Base-by-base conservation (phyloP, 2,329 filamentous ascomycete genomes). In the Pestalotiopsis sp. region DNA sequence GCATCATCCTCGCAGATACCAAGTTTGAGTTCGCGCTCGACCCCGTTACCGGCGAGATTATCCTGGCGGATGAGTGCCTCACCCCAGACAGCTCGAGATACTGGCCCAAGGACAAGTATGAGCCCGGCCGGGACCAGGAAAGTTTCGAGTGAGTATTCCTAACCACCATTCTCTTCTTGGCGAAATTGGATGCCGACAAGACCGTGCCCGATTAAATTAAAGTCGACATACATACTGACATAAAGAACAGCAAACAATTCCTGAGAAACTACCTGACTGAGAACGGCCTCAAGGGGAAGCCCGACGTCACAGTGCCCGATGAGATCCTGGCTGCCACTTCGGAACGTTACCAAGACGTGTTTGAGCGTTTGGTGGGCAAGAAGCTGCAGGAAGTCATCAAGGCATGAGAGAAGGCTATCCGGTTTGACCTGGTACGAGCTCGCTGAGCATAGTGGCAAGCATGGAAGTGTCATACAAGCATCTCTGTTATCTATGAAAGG, bases 41-140 rank as follows among this genome's bases (percentile, higher is more conserved):
- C 72, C 84, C 87, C 70, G 85, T 81, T 67, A 89, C 87, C 1
- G 85, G 88, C 69, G 87, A 92, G 74, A 85, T 96, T 7, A 88
- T 94, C 44, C 83, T 95, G 64, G 89, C 94, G 4, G 94, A 97
- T 76, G 94, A 97, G 82, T 93, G 97, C 24, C 82, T 97, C 69
- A 93, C 91, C 7, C 94, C 94, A 2, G 91, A 94, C 78, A 91
- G 88, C 66, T 95, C 92, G 64, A 88, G 94, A 17, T 97, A 97
- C 85, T 98, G 95, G 94, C 90, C 90, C 0, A 88, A 86, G 70
- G 89, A 89, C 57, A 85, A 85, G 59, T 97, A 95, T 77, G 86
- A 89, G 76, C 80, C 92, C 20, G 94, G 94, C 1, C 85, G 85
- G 70, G 86, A 91, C 67, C 94, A 97, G 82, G 86, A 91, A 66